Evolutionary conservation across 2,329 filamentous ascomycete species (phyloP).

Genomic region (Pleurostoma richardsiae): DNA sequence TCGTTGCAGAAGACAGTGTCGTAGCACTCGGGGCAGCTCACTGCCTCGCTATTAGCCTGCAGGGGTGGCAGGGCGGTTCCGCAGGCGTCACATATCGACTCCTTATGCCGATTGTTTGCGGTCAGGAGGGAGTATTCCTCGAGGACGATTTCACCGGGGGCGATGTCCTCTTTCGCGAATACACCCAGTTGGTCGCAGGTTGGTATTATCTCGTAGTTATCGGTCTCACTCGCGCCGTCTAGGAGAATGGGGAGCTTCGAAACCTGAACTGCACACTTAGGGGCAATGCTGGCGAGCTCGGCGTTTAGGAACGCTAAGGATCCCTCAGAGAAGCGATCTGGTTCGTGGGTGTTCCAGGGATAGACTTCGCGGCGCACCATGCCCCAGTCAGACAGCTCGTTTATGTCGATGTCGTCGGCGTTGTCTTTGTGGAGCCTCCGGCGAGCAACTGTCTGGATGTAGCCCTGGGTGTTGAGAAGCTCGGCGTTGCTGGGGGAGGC

Average conservation of each 20-base stretch:
- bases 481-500: conserved; percentile 49
- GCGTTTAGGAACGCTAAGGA: conserved; percentile 69
- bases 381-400: conserved; percentile 63
- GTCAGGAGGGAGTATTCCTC: conserved; percentile 82
- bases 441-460: conserved; percentile 48
- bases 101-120: conserved; percentile 82
- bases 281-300: conserved; percentile 63
- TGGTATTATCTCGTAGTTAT: conserved; percentile 42
- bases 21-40: conserved; percentile 55
- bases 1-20: conserved; percentile 64
- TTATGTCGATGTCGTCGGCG: conserved; percentile 40
- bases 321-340: conserved; percentile 65
- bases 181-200: conserved; percentile 78
- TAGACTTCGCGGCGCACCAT: conserved; percentile 67
- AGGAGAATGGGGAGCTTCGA: conserved; percentile 71
- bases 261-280: conserved; percentile 75
- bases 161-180: conserved; percentile 79
- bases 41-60: conserved; percentile 36
- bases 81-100: conserved; percentile 85
- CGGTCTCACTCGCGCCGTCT: conserved; percentile 44
- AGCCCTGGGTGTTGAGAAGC: conserved; percentile 46
- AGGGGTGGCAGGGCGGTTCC: conserved; percentile 66
- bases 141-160: conserved; percentile 70
- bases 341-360: conserved; percentile 63
- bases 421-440: conserved; percentile 39